Conservation (phyloP, 1,284 basidiomycete genomes). For the Amylostereum areolatum region DNA sequence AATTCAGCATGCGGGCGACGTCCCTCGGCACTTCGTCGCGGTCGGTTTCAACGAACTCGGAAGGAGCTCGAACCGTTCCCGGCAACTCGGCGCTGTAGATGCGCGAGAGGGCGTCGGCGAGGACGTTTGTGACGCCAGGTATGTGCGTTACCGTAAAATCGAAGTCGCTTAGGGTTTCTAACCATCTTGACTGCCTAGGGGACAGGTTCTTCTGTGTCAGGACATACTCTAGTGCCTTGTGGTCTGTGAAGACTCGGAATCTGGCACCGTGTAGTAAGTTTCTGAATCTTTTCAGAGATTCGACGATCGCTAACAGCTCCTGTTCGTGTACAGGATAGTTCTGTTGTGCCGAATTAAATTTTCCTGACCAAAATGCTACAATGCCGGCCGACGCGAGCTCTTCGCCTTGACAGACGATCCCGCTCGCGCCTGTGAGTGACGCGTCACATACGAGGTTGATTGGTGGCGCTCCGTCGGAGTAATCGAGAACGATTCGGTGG, state of each 20-base stretch:
- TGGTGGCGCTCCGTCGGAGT: slow-evolving; percentile 1
- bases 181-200: slow-evolving; percentile 24
- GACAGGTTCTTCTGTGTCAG: slow-evolving; percentile 26
- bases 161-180: slow-evolving; percentile 25
- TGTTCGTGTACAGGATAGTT: slow-evolving; percentile 26
- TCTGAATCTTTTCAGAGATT: slow-evolving; percentile 21
- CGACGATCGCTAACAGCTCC: slow-evolving; percentile 25
- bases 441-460: slow-evolving; percentile 17
- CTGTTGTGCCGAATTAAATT: slow-evolving; percentile 24
- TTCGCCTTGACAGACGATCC: slow-evolving; percentile 17
- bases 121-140: slow-evolving; percentile 22
- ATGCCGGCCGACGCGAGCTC: slow-evolving; percentile 12
- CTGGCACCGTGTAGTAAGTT: slow-evolving; percentile 20
- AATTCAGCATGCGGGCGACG: too few relatives aligned
- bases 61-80: slow-evolving; percentile 17
- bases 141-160: slow-evolving; percentile 27
- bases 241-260: slow-evolving; percentile 28
- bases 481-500: not conserved
- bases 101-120: slow-evolving; percentile 29
- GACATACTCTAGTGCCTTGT: slow-evolving; percentile 25
- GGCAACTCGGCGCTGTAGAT: slow-evolving; percentile 25
- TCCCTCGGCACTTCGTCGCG: slow-evolving; percentile 2
- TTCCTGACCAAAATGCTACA: slow-evolving; percentile 22
- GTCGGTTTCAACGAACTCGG: slow-evolving; percentile 18
- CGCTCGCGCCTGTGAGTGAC: slow-evolving; percentile 14